Base-by-base conservation (phyloP, 2,329 filamentous ascomycete species). In the Lizonia empirigonia region DNA sequence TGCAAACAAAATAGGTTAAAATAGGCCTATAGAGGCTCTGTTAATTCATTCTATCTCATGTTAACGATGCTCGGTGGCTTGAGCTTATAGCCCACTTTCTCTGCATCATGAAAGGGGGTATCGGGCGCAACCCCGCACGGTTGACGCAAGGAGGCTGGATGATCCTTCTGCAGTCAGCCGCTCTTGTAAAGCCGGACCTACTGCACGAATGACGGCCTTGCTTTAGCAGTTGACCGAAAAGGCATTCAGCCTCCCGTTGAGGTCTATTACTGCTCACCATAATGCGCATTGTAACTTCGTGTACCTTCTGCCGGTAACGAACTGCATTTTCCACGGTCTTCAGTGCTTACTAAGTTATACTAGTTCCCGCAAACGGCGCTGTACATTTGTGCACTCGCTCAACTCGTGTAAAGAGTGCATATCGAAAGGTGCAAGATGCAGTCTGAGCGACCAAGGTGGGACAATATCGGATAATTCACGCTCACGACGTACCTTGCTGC, bases 331-430 rank as follows among this genome's bases (percentile, higher is more conserved):
- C 26, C n/a, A 37, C 24, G 12, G 16, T 29, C 5, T 24, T 9
- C 15, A 7, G 3, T 22, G 32, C 37, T 32, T 37, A 33, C 38
- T 42, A 42, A 42, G 26, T 42, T n/a, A 8, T 23, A 15, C 18
- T 42, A 49, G 45, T n/a, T 49, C 45, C 32, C 45, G 45, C 19
- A 49, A 49, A 42, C 35, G 45, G 27, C 45, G 45, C 29, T 49
- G 45, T 20, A 49, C 45, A 15, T 49, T 32, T 15, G 32, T 49
- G 19, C 8, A 37, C 5, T 41, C 45, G 6, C 32, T 23, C n/a
- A 42, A 37, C 23, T 32, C 37, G 15, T 49, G 45, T 22, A 42
- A 49, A 42, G 45, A 49, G 37, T 49, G 45, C 33, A 32, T 36
- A 5, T 27, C 38, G 9, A 49, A 49, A 20, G 26, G 37, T 6